Conservation (phyloP, 306 rosid species). For the Argentina anserina region DNA sequence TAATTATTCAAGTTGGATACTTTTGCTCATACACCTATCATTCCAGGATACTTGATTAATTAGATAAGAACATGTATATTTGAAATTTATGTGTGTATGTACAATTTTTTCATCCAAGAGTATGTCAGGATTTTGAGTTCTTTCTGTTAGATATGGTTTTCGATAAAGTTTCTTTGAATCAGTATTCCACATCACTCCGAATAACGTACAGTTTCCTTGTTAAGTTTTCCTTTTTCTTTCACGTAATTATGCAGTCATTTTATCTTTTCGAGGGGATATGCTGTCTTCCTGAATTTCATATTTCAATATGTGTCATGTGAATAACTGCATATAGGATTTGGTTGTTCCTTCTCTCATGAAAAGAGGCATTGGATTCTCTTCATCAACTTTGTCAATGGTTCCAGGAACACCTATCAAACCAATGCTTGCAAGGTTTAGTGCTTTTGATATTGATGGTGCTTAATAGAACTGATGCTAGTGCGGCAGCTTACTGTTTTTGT, state of each 20-base stretch:
- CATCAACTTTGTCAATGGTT: constrained; percentile 77
- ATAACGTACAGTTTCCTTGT: neutral
- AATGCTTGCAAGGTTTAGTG: constrained; percentile 86
- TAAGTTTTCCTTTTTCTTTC: neutral
- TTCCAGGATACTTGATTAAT: neutral
- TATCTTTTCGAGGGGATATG: constrained; percentile 3
- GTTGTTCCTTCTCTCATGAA: constrained; percentile 73
- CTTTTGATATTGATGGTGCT: constrained; percentile 18
- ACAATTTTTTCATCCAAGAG: neutral
- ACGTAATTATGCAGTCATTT: neutral
- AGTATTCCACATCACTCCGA: neutral
- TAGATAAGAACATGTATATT: neutral
- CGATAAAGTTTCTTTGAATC: neutral
- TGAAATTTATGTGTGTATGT: neutral
- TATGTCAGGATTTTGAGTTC: neutral
- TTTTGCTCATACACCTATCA: neutral
- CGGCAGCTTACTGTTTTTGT: constrained; percentile 12
- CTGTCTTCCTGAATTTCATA: constrained; percentile 7
- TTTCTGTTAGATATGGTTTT: neutral
- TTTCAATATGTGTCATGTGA: constrained; percentile 20
- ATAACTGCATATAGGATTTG: constrained; percentile 61
- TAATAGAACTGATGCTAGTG: constrained; percentile 15
- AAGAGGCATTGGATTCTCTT: constrained; percentile 69
- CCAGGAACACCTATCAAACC: constrained; percentile 95
- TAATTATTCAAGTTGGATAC: constrained; percentile 3